phyloP scores from a whole-genome alignment of 1,284 basidiomycete genomes.

The Cryptococcus neoformans region DNA sequence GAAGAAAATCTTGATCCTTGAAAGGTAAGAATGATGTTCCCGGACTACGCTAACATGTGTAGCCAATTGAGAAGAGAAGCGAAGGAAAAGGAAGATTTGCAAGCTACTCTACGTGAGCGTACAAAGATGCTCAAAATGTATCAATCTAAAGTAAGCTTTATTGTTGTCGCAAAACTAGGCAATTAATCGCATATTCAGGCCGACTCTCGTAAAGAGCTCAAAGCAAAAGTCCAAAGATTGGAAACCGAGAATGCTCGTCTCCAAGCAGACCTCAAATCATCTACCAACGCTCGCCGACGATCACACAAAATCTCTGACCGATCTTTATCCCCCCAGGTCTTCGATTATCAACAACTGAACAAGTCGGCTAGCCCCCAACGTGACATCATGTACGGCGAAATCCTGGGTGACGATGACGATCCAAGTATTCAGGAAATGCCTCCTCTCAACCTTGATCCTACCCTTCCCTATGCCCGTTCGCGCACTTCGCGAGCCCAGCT shows the following conservation, averaged over 20 bases:
- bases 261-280: background rate
- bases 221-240: slow-evolving; percentile 18
- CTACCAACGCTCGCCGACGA: background rate
- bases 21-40: slow-evolving; percentile 9
- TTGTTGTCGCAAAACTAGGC: background rate
- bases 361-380: background rate
- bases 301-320: background rate
- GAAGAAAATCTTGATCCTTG: slow-evolving; percentile 9
- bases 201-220: slow-evolving; percentile 24
- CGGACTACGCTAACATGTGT: background rate
- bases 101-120: slow-evolving; percentile 20
- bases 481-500: background rate
- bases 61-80: slow-evolving; percentile 14
- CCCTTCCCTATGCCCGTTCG: background rate
- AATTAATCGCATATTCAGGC: slow-evolving; percentile 13
- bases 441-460: background rate
- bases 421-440: slow-evolving; percentile 10
- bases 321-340: background rate
- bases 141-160: slow-evolving; percentile 21
- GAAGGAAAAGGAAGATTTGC: slow-evolving; percentile 9
- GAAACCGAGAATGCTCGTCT: slow-evolving; percentile 23
- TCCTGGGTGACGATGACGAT: no score
- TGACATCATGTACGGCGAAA: slow-evolving; percentile 1
- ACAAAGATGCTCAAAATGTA: slow-evolving; percentile 21
- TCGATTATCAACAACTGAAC: background rate